Base-by-base conservation (phyloP, 495 filamentous ascomycete genomes). In the Penicillium odoratum region DNA sequence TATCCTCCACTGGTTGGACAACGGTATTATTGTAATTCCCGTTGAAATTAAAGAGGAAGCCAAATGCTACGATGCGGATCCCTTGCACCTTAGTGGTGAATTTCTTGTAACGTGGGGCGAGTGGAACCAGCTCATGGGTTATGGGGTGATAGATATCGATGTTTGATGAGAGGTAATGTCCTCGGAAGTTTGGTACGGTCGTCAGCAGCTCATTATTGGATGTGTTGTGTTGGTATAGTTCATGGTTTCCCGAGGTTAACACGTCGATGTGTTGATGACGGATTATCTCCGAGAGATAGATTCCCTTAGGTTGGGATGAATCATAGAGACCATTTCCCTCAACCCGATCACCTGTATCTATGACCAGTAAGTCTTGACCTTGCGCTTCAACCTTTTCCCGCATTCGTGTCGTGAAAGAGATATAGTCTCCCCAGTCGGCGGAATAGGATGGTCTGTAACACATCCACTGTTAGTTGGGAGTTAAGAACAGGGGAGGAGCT, bases 301-400 rank as follows among this genome's bases (percentile, higher is more conserved):
- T 79, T 18, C 94, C 94, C 66, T 91, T 93, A 7, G 94, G 94
- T 31, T 84, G 74, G 1, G 91, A 95, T 30, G 86, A 87, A 71
- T 98, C 94, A 71, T 96, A 98, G n/a, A 98, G 82, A 3, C 93
- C 94, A 66, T 97, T 98, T 6, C 93, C 94, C 74, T 98, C 94
- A 59, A 96, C 84, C 33, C 94, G 82, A 67, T 98, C 94, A 30
- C 94, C 94, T 7, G 93, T 97, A 74, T 98, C 94, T 57, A 98
- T 81, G 25, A 98, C 83, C 25, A 98, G 75, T 26, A 98, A 74
- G 70, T 98, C 94, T 31, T 85, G 83, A 21, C 89, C 92, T 42
- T 86, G 79, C 4, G 83, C 78, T 65, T 97, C 89, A 25, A 91
- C 90, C 67, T 81, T 86, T 61, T 84, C 77, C 26, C 84, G 88